Base-by-base conservation (phyloP, 495 filamentous ascomycete genomes). In the Pseudoneurospora amorphoporcata region DNA sequence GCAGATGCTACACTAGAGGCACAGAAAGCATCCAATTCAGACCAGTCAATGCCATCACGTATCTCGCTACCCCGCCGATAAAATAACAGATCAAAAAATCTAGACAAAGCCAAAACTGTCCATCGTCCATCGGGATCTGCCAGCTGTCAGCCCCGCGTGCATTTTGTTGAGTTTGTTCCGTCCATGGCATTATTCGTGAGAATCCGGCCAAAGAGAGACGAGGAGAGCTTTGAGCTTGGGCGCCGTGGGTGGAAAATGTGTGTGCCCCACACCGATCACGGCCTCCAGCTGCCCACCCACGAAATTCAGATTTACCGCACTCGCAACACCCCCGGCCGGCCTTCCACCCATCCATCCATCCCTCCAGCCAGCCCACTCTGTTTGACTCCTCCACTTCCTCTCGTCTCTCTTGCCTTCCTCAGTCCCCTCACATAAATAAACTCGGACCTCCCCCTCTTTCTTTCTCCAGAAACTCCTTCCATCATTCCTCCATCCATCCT, bases 211-310 rank as follows among this genome's bases (percentile, higher is more conserved):
- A 65, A 65, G 29, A 65, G 53, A 65, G 29, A 12, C 53, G 53
- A 37, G 12, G 53, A 65, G 53, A 65, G 53, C 53, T 65, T 65
- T 17, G 53, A 65, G 76, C 70, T 76, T 73, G 76, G 73, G 70
- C 75, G 70, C 73, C 76, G 73, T 76, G 73, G 35, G 17, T 73
- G 72, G 47, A 69, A 74, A 58, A 71, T 70, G 69, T 37, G 39
- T 70, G 69, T 37, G 39, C 68, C 75, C 72, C 75, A 72, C 73
- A 75, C 77, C 77, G 76, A 76, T 77, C 65, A 37, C 76, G 76
- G 76, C 74, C 74, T 73, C 71, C 61, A 71, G 72, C 70, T 65
- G 53, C 14, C 53, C 53, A 65, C 23, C 53, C 12, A 65, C 29
- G 72, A 73, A 76, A 72, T 45, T 75, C 68, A 61, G 53, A 61